Base-by-base conservation (phyloP, 441 rosid species). In the Mallotus repandus region DNA sequence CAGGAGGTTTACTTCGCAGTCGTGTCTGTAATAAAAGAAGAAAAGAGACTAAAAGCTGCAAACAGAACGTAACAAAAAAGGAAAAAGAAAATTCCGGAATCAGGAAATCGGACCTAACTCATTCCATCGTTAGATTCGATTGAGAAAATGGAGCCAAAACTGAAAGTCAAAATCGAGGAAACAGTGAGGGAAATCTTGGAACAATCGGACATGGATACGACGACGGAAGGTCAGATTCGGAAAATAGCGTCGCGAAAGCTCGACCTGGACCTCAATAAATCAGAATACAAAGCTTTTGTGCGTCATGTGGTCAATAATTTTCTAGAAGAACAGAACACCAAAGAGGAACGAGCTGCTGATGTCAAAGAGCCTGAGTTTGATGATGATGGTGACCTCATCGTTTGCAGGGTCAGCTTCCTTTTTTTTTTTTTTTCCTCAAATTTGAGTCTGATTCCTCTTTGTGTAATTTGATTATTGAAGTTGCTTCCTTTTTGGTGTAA, bases 311-410 rank as follows among this genome's bases (percentile, higher is more conserved):
- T 95, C 68, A 80, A 83, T 48, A 66, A 82, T 45, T 92, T 89
- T 82, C 90, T 95, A 14, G 89, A 86, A 0, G 91, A 89, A 72
- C 81, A 83, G 57, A 81, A 80, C 25, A 68, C 70, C 11, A 86
- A 81, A 69, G 74, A 80, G 66, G 84, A 76, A 41, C 73, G 72
- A 21, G 77, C 75, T 53, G 61, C 69, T 29, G 14, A 68, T 66
- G 49, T 61, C n/a, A 54, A 55, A 38, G 62, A 74, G 65, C 41
- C 78, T 62, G 91, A 89, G 88, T 86, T 76, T 7, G 92, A 89
- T 58, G 97, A 94, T 61, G 91, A 86, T 4, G 97, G 98, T 3
- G 89, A 94, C 79, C 91, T 86, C 77, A 83, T 94, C 76, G 73
- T 94, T 83, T 89, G 97, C 76, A 78, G 84, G 84, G 98, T 91